Evolutionary conservation across 129 eudicot species (phyloP).

Genomic region (Centrapalus pauciflorus): DNA sequence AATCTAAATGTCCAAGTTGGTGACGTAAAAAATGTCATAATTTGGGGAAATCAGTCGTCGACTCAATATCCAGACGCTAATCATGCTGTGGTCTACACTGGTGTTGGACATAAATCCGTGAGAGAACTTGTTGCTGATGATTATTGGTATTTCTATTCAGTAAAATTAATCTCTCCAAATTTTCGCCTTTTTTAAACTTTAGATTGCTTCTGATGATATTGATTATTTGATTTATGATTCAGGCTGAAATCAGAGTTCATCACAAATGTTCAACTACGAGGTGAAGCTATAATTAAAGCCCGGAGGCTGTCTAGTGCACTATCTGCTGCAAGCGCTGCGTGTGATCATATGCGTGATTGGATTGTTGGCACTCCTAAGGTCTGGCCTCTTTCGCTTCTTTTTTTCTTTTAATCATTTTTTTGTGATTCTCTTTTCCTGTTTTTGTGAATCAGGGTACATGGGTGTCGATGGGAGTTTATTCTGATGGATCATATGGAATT

Average conservation of each 20-base stretch:
- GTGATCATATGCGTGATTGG: slow-evolving; percentile 99
- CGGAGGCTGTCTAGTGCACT: slow-evolving; percentile 80
- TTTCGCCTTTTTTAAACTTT: not conserved
- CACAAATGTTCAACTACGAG: slow-evolving; percentile 76
- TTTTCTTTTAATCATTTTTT: not conserved
- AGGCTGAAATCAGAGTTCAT: slow-evolving; percentile 81
- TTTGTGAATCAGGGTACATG: slow-evolving; percentile 56
- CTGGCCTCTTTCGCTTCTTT: not conserved
- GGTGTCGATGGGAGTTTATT: slow-evolving; percentile 97
- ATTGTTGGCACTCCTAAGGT: slow-evolving; percentile 98
- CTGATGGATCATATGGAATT: slow-evolving; percentile 86
- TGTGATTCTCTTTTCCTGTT: not conserved
- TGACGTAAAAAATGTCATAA: slow-evolving; percentile 81
- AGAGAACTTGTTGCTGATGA: slow-evolving; percentile 66
- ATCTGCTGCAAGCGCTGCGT: slow-evolving; percentile 87
- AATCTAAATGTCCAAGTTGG: slow-evolving; percentile 62
- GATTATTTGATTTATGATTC: slow-evolving; percentile 13
- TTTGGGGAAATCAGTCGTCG: slow-evolving; percentile 93
- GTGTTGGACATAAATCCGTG: slow-evolving; percentile 65
- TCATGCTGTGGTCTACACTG: slow-evolving; percentile 70
- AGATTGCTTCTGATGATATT: not conserved
- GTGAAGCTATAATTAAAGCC: slow-evolving; percentile 75
- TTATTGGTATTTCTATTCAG: slow-evolving; percentile 47
- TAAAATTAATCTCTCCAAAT: not conserved
- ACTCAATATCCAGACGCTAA: slow-evolving; percentile 77